Conservation (phyloP, 352 stramenopile species). For the Globisporangium middletonii region DNA sequence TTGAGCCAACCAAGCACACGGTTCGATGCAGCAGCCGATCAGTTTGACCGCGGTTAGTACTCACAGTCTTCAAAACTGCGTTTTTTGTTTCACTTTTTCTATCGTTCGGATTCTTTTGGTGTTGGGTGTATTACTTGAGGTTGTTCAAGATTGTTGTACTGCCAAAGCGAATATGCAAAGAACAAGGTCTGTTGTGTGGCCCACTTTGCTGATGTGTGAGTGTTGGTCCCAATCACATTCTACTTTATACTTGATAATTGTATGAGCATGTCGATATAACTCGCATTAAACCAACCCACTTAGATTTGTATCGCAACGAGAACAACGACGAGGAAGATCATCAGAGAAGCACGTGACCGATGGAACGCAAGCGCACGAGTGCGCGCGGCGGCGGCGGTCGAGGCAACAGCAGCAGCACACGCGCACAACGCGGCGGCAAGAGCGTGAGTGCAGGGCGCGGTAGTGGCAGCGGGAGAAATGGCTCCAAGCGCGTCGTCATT, state of each 20-base stretch:
- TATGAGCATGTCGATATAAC: too few relatives aligned
- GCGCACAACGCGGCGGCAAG: neutral
- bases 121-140: too few relatives aligned
- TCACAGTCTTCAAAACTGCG: too few relatives aligned
- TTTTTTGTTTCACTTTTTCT: too few relatives aligned
- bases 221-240: neutral
- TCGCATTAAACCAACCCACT: neutral
- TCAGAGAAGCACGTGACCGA: neutral
- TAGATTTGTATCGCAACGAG: neutral
- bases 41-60: too few relatives aligned
- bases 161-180: too few relatives aligned
- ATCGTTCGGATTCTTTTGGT: too few relatives aligned
- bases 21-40: too few relatives aligned
- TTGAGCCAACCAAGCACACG: too few relatives aligned
- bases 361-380: conserved; percentile 2
- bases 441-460: neutral
- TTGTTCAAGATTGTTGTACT: too few relatives aligned
- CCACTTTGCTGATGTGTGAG: neutral
- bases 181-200: too few relatives aligned
- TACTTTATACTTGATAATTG: neutral
- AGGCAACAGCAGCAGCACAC: neutral
- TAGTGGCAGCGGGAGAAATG: neutral
- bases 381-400: neutral
- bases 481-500: conserved; percentile 21
- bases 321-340: neutral